A percentile compares a stretch with the other conserved stretches of the same genome.
Conservation (phyloP, 495 filamentous ascomycete genomes). For the Hypoxylon fuscum region DNA sequence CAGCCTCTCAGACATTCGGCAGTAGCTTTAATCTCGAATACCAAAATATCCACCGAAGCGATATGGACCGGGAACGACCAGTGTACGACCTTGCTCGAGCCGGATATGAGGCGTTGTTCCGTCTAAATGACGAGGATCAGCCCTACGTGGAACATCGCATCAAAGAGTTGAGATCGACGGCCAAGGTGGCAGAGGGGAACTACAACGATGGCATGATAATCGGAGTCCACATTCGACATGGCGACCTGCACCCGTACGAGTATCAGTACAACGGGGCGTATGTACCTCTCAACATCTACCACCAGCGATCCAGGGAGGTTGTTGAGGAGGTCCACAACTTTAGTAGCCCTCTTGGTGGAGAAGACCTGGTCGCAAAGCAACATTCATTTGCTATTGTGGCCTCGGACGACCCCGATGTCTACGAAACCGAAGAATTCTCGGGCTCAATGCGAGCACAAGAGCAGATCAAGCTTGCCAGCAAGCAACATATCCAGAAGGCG, state of each 20-base stretch:
- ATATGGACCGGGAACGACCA: conserved; percentile 56
- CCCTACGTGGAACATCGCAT: conserved; percentile 62
- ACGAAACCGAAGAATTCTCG: conserved; percentile 63
- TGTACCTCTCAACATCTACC: conserved; percentile 70
- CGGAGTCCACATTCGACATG: conserved; percentile 76
- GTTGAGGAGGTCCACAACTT: conserved; percentile 49
- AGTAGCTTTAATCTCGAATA: conserved; percentile 60
- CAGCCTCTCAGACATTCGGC: conserved; percentile 65
- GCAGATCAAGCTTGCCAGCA: conserved; percentile 71
- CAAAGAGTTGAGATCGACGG: conserved; percentile 55
- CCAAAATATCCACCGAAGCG: conserved; percentile 56
- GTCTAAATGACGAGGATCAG: conserved; percentile 63
- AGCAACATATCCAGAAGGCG: conserved; percentile 53
- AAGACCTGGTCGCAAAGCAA: conserved; percentile 45
- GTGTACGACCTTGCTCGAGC: conserved; percentile 68
- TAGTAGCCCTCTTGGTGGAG: conserved; percentile 44
- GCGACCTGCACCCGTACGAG: conserved; percentile 73
- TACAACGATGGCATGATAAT: conserved; percentile 58
- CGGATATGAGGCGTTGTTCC: conserved; percentile 74
- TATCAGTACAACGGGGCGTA: conserved; percentile 73
- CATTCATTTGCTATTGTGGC: conserved; percentile 65
- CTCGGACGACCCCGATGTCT: conserved; percentile 76
- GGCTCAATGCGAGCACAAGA: conserved; percentile 65
- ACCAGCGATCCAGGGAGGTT: conserved; percentile 55
- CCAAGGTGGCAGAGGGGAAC: conserved; percentile 50